A percentile compares a stretch with the other conserved stretches of the same genome.
Conservation (phyloP, 148 eudicot genomes). For the Heliosperma pusillum region DNA sequence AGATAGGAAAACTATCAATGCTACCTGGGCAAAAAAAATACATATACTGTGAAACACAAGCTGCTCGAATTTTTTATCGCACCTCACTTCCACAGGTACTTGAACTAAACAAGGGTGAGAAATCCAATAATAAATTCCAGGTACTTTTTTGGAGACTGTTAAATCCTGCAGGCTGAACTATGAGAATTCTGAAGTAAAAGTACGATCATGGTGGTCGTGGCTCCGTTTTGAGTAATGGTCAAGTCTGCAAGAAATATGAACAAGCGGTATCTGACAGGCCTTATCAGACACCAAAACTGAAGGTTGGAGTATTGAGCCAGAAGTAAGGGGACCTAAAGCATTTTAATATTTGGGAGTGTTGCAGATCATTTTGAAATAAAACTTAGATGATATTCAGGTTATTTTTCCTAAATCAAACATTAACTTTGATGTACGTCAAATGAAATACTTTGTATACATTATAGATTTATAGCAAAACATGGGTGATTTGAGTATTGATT, state of each 20-base stretch:
- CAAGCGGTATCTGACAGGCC: background rate
- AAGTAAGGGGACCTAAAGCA: background rate
- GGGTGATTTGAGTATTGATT: no score
- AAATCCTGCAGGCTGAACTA: background rate
- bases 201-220: background rate
- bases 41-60: slow-evolving; percentile 2
- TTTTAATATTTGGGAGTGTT: background rate
- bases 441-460: no score
- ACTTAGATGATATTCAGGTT: no score
- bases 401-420: no score
- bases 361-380: no score
- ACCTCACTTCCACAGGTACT: background rate
- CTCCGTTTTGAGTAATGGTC: background rate
- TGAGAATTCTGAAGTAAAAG: background rate
- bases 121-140: background rate
- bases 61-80: background rate
- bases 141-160: background rate
- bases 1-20: slow-evolving; percentile 93
- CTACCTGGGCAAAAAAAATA: slow-evolving; percentile 60
- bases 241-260: background rate
- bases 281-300: background rate
- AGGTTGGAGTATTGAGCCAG: background rate
- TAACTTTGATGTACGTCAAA: no score
- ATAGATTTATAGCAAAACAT: no score
- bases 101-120: background rate